phyloP scores from a whole-genome alignment of 495 filamentous ascomycete genomes.

The Penicillium goetzii region DNA sequence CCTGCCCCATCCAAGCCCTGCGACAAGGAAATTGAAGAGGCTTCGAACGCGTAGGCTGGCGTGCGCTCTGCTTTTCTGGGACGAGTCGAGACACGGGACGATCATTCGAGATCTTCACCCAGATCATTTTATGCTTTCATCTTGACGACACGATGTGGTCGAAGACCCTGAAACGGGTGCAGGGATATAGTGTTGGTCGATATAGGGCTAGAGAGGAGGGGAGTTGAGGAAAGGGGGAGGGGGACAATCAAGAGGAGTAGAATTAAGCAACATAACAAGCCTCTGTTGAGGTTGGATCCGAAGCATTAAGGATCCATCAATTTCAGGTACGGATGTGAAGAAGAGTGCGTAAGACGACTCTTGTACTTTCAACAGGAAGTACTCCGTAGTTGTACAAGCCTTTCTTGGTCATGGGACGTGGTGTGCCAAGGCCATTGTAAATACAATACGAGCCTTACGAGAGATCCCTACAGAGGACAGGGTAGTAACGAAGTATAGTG shows the following conservation, averaged over 20 bases:
- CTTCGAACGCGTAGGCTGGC: conserved; percentile 25
- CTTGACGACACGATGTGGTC: conserved; percentile 9
- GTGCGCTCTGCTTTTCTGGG: not conserved
- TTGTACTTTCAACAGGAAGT: not conserved
- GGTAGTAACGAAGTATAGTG: not conserved
- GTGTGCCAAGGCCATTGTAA: not conserved
- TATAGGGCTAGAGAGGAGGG: not conserved
- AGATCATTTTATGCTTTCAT: conserved; percentile 12
- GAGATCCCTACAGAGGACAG: not conserved
- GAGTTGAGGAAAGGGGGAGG: not conserved
- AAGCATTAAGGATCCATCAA: not conserved
- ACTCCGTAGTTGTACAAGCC: conserved; percentile 10
- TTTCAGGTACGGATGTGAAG: not conserved
- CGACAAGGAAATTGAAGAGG: conserved; percentile 19
- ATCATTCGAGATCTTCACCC: conserved; percentile 23
- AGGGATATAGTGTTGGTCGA: too few relatives aligned
- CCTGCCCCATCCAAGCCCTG: conserved; percentile 18
- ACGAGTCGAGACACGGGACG: conserved; percentile 21
- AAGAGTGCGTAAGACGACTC: conserved; percentile 13
- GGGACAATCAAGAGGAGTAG: not conserved
- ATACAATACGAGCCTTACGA: not conserved
- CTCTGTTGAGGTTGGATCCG: not conserved
- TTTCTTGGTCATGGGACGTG: conserved; percentile 5
- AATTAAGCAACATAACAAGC: conserved; percentile 5
- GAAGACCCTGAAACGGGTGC: not conserved